Evolutionary conservation across 768 basidiomycete genomes (phyloP), one percentile per base, ranked within the genome.

Genomic region (Tulasnella sp.): DNA sequence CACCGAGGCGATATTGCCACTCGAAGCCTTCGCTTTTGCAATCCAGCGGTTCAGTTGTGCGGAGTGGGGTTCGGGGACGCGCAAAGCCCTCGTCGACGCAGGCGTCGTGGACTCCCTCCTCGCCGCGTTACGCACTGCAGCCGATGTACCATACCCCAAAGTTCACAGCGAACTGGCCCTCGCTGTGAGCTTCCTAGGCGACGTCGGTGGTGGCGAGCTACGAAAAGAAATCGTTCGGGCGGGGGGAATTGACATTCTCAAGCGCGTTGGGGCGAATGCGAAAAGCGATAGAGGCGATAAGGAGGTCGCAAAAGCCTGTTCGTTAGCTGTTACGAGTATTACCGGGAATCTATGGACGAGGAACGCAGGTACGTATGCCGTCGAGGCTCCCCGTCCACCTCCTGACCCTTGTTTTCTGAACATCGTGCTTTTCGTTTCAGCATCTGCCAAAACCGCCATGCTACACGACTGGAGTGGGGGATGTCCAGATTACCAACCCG

Each of bases 311-410:
- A 58, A 55, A 29, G 40, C 40, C 6, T 59, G 58, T 39, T 32
- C 29, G 8, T 31, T 59, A 39, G 58, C 58, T 2, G 50, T 59
- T 15, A 59, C 58, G 21, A 52, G 37, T 27, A 36, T 59, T 7
- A 59, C 58, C 6, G 58, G 58, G 11, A 59, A 59, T 43, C n/a
- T 59, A 14, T 59, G 58, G 58, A 43, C 58, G 12, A 25, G 58
- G 23, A 59, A 59, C 43, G 39, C 58, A 2, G 50, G 58, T 54
- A 40, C 37, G 58, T 19, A n/a, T n/a, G n/a, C n/a, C n/a, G n/a
- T n/a, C n/a, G n/a, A 14, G 12, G 9, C 36, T 19, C 12, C 23
- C 49, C 25, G 21, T 1, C 0, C 21, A 15, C 12, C 4, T 2
- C 14, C 25, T 15, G n/a, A 7, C 11, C 15, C 3, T 6, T 46